A percentile compares a stretch with the other conserved stretches of the same genome.
Conservation (phyloP, 768 basidiomycete species). For the Leucogyrophana mollusca region DNA sequence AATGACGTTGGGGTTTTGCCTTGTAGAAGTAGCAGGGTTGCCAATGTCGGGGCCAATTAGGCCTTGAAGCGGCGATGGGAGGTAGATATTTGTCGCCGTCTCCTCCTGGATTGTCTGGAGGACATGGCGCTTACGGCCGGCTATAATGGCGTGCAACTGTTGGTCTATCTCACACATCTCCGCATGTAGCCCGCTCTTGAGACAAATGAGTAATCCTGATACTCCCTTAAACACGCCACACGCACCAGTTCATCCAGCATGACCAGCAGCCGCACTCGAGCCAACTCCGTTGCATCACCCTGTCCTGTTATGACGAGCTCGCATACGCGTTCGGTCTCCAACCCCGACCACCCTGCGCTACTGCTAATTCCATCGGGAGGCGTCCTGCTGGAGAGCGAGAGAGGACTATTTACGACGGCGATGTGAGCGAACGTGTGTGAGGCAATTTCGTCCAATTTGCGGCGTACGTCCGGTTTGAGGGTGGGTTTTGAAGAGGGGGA, state of each 20-base stretch:
- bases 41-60: slow-evolving; percentile 69
- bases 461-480: slow-evolving; percentile 79
- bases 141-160: slow-evolving; percentile 89
- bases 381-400: slow-evolving; percentile 70
- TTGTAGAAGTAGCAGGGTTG: slow-evolving; percentile 36
- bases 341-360: slow-evolving; percentile 80
- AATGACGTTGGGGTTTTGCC: slow-evolving; percentile 72
- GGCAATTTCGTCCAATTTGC: slow-evolving; percentile 91
- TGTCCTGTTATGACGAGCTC: slow-evolving; percentile 89
- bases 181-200: slow-evolving; percentile 84
- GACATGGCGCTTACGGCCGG: slow-evolving; percentile 81
- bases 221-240: slow-evolving; percentile 18
- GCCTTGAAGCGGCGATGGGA: slow-evolving; percentile 87
- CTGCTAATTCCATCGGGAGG: slow-evolving; percentile 76
- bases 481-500: slow-evolving; percentile 73
- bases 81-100: slow-evolving; percentile 95
- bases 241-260: slow-evolving; percentile 94
- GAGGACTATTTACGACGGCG: slow-evolving; percentile 86
- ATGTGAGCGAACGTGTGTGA: slow-evolving; percentile 91
- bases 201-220: slow-evolving; percentile 5
- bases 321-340: slow-evolving; percentile 93
- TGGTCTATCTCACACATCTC: slow-evolving; percentile 94
- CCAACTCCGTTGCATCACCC: slow-evolving; percentile 87
- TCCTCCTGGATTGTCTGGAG: slow-evolving; percentile 95
- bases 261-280: slow-evolving; percentile 85